These are phyloP conservation scores for Diaporthe citri DNA, from an alignment of 2,329 filamentous ascomycete genomes.

Conservation along the genomic window DNA sequence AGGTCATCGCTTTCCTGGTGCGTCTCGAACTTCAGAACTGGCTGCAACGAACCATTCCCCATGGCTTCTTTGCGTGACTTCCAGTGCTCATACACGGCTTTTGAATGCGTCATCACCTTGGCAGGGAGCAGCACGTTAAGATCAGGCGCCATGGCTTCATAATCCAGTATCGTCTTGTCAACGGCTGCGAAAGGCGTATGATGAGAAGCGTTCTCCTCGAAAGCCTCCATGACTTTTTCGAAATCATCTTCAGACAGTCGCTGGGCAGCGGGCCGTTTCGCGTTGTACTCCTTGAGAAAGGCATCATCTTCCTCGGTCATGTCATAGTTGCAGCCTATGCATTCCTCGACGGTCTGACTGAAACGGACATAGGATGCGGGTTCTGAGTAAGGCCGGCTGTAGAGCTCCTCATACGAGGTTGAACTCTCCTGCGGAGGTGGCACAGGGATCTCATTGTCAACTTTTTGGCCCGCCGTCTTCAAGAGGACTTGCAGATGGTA, in stretches of 20 bases:
- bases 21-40: conserved; percentile 91
- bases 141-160: conserved; percentile 80
- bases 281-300: conserved; percentile 87
- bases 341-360: conserved; percentile 98
- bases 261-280: conserved; percentile 72
- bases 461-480: conserved; percentile 66
- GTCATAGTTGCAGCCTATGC: conserved; percentile 86
- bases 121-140: conserved; percentile 61
- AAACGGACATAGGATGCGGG: conserved; percentile 96
- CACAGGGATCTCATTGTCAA: conserved; percentile 74
- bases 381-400: conserved; percentile 82
- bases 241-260: conserved; percentile 91
- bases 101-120: conserved; percentile 71
- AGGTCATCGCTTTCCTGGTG: conserved; percentile 94
- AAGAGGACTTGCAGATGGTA: conserved; percentile 91
- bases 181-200: conserved; percentile 91
- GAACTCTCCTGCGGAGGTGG: conserved; percentile 72
- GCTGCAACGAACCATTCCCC: conserved; percentile 80
- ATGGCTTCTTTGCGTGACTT: conserved; percentile 75
- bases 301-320: conserved; percentile 92
- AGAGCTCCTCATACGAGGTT: conserved; percentile 89
- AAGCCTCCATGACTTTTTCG: conserved; percentile 93
- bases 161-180: conserved; percentile 86
- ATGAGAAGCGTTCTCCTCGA: conserved; percentile 86
- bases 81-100: conserved; percentile 92